Evolutionary conservation across 495 filamentous ascomycete species (phyloP).

Genomic region (Physcia stellaris): DNA sequence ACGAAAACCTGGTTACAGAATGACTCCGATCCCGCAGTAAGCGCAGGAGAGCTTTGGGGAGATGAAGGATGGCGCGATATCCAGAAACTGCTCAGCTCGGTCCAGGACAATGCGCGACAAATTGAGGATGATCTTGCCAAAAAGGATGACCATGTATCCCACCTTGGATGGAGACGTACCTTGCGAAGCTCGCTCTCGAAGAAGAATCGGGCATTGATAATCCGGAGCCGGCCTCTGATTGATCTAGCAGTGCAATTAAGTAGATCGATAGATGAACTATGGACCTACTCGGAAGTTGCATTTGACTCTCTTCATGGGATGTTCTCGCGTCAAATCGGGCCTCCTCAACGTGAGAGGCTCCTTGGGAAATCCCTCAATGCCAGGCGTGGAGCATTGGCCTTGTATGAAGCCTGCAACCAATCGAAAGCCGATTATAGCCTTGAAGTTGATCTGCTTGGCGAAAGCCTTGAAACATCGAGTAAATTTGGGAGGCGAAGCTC

Average conservation of each 20-base stretch:
- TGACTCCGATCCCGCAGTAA: not conserved
- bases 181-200: not conserved
- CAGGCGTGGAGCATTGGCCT: no score
- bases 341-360: no score
- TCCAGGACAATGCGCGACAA: no score
- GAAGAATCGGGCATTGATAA: no score
- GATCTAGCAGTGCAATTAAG: no score
- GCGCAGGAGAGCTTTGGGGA: not conserved
- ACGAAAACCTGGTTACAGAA: not conserved
- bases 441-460: slow-evolving; percentile 4
- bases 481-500: not conserved
- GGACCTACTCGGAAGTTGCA: slow-evolving; percentile 7
- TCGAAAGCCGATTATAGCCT: no score
- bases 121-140: not conserved
- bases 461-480: not conserved
- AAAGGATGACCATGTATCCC: not conserved
- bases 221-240: no score
- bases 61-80: slow-evolving; percentile 1
- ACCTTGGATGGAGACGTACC: not conserved
- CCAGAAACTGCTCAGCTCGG: not conserved
- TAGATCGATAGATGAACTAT: slow-evolving; percentile 9
- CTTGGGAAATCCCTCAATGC: no score
- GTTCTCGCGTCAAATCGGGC: no score
- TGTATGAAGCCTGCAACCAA: no score
- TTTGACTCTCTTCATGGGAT: slow-evolving; percentile 10